phyloP scores from a whole-genome alignment of 305 asterid species.

The Fraxinus paxiana region DNA sequence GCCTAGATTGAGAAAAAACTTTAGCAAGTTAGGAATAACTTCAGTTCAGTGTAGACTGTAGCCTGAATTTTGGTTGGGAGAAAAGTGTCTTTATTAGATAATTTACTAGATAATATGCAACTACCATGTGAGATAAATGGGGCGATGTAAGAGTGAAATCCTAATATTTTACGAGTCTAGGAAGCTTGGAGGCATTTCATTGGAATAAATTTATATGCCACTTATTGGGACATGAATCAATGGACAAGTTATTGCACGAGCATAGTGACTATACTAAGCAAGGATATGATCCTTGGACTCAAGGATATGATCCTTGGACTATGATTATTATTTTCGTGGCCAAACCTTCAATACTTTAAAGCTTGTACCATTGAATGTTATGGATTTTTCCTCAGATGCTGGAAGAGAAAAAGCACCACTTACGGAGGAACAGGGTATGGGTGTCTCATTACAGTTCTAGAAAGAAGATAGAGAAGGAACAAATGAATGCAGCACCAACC shows the following conservation, averaged over 20 bases:
- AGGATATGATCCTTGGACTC: no score
- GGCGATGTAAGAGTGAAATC: background rate
- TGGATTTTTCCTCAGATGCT: background rate
- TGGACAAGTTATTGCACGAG: background rate
- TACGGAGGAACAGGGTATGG: background rate
- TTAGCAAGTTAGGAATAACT: background rate
- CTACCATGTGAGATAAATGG: background rate
- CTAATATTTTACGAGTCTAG: background rate
- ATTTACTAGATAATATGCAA: background rate
- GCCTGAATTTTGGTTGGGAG: background rate
- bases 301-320: background rate
- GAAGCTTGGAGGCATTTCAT: background rate
- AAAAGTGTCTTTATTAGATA: background rate
- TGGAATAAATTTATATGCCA: background rate
- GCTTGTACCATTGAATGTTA: background rate
- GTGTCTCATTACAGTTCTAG: background rate
- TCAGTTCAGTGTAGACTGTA: background rate
- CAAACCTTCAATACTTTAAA: no score
- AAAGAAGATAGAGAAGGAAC: background rate
- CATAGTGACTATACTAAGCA: background rate
- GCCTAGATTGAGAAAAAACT: background rate
- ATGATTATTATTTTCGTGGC: background rate
- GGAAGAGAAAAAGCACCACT: background rate
- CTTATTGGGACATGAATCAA: background rate
- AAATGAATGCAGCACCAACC: background rate